Evolutionary conservation across 352 stramenopile genomes (phyloP).

Genomic region (Globisporangium carolinianum): DNA sequence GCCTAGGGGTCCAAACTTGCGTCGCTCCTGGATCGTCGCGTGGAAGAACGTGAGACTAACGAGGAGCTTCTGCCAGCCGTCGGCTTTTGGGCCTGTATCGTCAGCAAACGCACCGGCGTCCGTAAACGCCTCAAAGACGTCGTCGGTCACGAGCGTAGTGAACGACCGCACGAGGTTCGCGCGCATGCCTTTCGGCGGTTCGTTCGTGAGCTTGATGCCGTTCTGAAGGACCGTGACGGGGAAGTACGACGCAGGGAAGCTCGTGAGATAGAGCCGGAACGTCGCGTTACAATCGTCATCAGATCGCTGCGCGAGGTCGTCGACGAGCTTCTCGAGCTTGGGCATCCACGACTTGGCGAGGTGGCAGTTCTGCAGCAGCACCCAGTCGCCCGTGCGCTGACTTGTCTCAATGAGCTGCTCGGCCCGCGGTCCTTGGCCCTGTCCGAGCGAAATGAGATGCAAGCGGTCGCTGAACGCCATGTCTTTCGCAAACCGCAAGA

Average conservation of each 20-base stretch:
- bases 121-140: constrained; percentile 55
- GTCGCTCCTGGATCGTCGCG: constrained; percentile 90
- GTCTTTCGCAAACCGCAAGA: constrained; percentile 90
- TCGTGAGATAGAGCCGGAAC: constrained; percentile 92
- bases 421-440: constrained; percentile 88
- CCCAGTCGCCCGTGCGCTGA: constrained; percentile 86
- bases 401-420: constrained; percentile 87
- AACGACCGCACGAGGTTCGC: constrained; percentile 88
- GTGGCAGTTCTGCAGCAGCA: constrained; percentile 93
- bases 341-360: constrained; percentile 94
- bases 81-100: constrained; percentile 37
- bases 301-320: constrained; percentile 59
- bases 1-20: constrained; percentile 91
- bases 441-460: constrained; percentile 89
- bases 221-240: constrained; percentile 90
- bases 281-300: constrained; percentile 47
- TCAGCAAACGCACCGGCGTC: constrained; percentile 52
- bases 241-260: constrained; percentile 89
- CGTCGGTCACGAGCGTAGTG: constrained; percentile 78
- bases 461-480: constrained; percentile 83
- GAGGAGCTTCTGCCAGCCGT: constrained; percentile 88
- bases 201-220: constrained; percentile 91
- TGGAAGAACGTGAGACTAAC: constrained; percentile 91
- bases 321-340: constrained; percentile 88
- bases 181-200: constrained; percentile 88